Conservation (phyloP, 495 filamentous ascomycete species). For the Hypoxylon perforatum region DNA sequence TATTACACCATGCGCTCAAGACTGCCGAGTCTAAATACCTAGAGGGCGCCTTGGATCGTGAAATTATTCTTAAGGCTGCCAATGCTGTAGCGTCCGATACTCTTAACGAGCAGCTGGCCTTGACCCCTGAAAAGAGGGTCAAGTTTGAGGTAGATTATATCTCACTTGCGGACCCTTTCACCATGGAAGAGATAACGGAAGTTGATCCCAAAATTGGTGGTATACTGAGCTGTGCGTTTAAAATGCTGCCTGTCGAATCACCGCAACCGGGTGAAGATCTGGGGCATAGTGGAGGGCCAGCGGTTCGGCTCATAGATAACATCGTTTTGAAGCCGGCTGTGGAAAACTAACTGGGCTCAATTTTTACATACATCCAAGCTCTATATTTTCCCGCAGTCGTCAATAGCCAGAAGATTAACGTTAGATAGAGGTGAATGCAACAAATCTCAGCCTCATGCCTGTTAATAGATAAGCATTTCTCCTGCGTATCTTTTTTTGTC, state of each 20-base stretch:
- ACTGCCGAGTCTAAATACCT: slow-evolving; percentile 76
- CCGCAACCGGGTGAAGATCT: slow-evolving; percentile 75
- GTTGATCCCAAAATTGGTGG: slow-evolving; percentile 75
- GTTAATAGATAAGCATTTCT: neutral
- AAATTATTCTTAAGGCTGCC: slow-evolving; percentile 75
- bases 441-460: neutral
- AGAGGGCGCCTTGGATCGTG: slow-evolving; percentile 65
- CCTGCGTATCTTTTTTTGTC: neutral
- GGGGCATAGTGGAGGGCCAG: slow-evolving; percentile 72
- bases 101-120: slow-evolving; percentile 68
- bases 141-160: slow-evolving; percentile 89
- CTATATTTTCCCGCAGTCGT: neutral
- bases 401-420: neutral
- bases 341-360: slow-evolving; percentile 14
- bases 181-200: slow-evolving; percentile 77
- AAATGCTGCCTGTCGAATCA: slow-evolving; percentile 84
- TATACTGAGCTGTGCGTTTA: slow-evolving; percentile 88
- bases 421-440: neutral
- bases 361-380: slow-evolving; percentile 23
- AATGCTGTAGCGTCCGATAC: slow-evolving; percentile 60
- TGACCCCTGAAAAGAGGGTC: slow-evolving; percentile 71
- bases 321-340: slow-evolving; percentile 72
- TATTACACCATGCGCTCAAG: slow-evolving; percentile 73
- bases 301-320: slow-evolving; percentile 93
- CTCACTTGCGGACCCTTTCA: slow-evolving; percentile 83